Percentiles rank a stretch among this genome's conserved stretches.
These are phyloP conservation scores for Corallochytrium limacisporum DNA, from an alignment of 78 protist genomes.

Conservation along the genomic window DNA sequence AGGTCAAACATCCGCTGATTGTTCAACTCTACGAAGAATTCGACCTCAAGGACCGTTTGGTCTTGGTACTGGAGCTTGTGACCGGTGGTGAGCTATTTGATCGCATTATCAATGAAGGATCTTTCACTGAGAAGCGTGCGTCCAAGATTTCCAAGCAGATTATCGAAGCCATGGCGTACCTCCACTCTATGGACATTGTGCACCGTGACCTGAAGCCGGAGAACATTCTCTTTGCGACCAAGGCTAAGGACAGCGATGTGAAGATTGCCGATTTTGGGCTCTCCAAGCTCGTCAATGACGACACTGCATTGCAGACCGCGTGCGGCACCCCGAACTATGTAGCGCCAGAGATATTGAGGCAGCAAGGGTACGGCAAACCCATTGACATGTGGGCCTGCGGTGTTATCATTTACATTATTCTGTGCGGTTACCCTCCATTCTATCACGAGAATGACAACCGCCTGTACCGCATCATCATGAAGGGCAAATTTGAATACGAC, in stretches of 20 bases:
- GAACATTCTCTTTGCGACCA: slow-evolving; percentile 1
- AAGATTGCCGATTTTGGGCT: slow-evolving; percentile 23
- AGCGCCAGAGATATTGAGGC: slow-evolving; percentile 84
- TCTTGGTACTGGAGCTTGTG: not conserved
- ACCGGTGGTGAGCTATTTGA: slow-evolving; percentile 9
- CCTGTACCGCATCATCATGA: slow-evolving; percentile 58
- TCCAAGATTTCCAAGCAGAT: not conserved
- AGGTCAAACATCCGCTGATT: slow-evolving; percentile 15
- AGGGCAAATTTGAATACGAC: slow-evolving; percentile 62
- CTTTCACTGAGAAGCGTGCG: slow-evolving; percentile 30
- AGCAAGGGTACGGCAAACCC: slow-evolving; percentile 35
- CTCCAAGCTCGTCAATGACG: slow-evolving; percentile 22
- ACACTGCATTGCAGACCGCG: not conserved
- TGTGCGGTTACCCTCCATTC: slow-evolving; percentile 80
- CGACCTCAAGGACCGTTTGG: slow-evolving; percentile 4
- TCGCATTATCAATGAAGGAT: not conserved
- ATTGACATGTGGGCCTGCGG: slow-evolving; percentile 90
- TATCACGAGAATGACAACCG: slow-evolving; percentile 47
- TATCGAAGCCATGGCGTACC: not conserved
- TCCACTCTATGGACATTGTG: not conserved
- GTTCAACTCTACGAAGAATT: slow-evolving; percentile 14
- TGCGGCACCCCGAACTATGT: slow-evolving; percentile 99
- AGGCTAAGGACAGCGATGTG: not conserved
- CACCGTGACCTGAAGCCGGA: slow-evolving; percentile 19
- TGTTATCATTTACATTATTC: slow-evolving; percentile 57